A percentile compares a stretch with the other conserved stretches of the same genome.
These are phyloP conservation scores for Metschnikowia baotianmanensis DNA, from an alignment of 805 yeast genomes.

Conservation along the genomic window DNA sequence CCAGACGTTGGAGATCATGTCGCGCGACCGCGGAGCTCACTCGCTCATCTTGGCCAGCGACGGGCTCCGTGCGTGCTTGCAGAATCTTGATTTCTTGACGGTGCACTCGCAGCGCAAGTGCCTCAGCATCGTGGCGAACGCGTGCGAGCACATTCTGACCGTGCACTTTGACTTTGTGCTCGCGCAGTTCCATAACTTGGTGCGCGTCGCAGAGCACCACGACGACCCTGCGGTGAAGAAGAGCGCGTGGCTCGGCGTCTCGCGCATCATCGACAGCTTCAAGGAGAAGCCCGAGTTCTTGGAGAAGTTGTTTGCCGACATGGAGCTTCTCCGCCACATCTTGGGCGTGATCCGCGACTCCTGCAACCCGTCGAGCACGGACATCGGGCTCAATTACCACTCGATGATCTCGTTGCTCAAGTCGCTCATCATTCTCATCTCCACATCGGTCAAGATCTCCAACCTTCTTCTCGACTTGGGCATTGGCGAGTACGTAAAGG, in stretches of 20 bases:
- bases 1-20: conserved; percentile 67
- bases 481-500: conserved; percentile 46
- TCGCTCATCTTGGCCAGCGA: conserved; percentile 53
- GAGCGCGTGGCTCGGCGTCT: conserved; percentile 61
- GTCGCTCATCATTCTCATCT: conserved; percentile 44
- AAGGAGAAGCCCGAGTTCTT: conserved; percentile 40
- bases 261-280: conserved; percentile 55
- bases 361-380: conserved; percentile 15
- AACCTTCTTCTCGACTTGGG: conserved; percentile 45
- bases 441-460: conserved; percentile 43
- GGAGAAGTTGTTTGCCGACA: conserved; percentile 38
- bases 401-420: conserved; percentile 29
- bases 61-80: conserved; percentile 63
- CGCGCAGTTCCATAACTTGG: conserved; percentile 58
- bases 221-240: conserved; percentile 62
- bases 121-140: conserved; percentile 65
- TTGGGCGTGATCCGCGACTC: conserved; percentile 13
- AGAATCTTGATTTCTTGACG: conserved; percentile 83
- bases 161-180: conserved; percentile 48
- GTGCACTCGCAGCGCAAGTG: conserved; percentile 86
- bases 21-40: conserved; percentile 51
- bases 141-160: conserved; percentile 50
- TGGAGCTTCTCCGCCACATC: conserved; percentile 11
- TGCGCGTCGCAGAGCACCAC: conserved; percentile 52
- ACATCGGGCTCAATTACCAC: conserved; percentile 10